These are phyloP conservation scores for Entonaema liquescens DNA, from an alignment of 495 filamentous ascomycete species.

Conservation along the genomic window DNA sequence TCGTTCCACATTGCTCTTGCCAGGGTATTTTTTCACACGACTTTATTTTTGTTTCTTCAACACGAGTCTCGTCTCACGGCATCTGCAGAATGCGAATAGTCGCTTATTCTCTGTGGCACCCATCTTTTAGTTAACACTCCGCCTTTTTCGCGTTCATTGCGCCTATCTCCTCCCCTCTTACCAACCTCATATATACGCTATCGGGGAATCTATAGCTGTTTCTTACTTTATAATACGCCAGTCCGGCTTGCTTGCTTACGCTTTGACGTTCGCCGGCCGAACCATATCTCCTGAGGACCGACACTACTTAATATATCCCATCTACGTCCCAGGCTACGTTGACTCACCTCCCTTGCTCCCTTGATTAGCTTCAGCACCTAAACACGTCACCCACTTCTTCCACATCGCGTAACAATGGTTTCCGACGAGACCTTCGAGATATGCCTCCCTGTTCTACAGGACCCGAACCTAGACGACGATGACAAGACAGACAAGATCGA, in stretches of 20 bases:
- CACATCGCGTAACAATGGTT: constrained; percentile 69
- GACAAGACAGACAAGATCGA: constrained; percentile 94
- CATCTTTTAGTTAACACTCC: constrained; percentile 45
- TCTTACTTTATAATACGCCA: constrained; percentile 21
- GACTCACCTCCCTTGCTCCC: constrained; percentile 12
- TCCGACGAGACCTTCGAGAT: constrained; percentile 91
- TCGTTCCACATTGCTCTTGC: constrained; percentile 32
- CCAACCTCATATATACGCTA: constrained; percentile 20
- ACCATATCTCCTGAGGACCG: constrained; percentile 20
- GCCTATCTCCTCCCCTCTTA: constrained; percentile 30
- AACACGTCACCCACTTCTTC: constrained; percentile 24
- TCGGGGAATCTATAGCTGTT: constrained; percentile 9
- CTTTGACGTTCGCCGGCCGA: constrained; percentile 26
- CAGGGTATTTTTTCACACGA: constrained; percentile 19
- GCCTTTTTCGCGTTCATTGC: constrained; percentile 30
- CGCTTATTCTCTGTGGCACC: constrained; percentile 48
- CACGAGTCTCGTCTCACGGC: constrained; percentile 45
- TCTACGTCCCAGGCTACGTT: constrained; percentile 6
- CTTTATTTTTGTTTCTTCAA: constrained; percentile 29
- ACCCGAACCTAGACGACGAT: constrained; percentile 85
- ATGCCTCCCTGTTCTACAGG: constrained; percentile 87
- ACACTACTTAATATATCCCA: constrained; percentile 22
- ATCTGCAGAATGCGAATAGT: constrained; percentile 49
- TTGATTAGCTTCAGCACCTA: constrained; percentile 4
- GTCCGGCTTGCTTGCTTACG: constrained; percentile 26